Percentiles rank a stretch among this genome's conserved stretches.
Evolutionary conservation across 805 yeast genomes (phyloP).

Genomic region (Teunomyces kruisii): DNA sequence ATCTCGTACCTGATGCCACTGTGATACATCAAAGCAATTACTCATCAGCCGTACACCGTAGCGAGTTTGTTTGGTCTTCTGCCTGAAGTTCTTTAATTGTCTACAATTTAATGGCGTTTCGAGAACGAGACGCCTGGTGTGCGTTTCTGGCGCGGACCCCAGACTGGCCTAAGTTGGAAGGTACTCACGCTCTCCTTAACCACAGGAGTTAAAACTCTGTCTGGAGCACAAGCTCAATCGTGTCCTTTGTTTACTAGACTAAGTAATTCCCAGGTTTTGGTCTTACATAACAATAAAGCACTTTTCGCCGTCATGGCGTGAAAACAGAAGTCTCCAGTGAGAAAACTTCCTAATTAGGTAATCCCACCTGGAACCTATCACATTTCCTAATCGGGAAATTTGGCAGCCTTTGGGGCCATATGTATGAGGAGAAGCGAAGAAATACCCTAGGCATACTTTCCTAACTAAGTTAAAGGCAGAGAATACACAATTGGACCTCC

Average conservation of each 20-base stretch:
- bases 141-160: too few species aligned
- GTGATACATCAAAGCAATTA: too few species aligned
- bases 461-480: slow-evolving; percentile 5
- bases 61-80: too few species aligned
- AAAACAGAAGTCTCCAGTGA: neutral
- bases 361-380: slow-evolving; percentile 14
- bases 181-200: neutral
- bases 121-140: too few species aligned
- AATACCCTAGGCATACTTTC: slow-evolving; percentile 4
- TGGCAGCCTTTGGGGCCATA: slow-evolving; percentile 2
- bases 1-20: too few species aligned
- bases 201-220: neutral
- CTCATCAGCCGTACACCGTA: too few species aligned
- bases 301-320: neutral
- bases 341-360: slow-evolving; percentile 20
- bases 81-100: too few species aligned
- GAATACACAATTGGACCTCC: neutral
- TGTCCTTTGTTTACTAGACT: neutral
- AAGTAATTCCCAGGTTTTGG: neutral
- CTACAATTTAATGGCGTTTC: too few species aligned
- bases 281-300: neutral
- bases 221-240: too few species aligned
- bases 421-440: slow-evolving; percentile 6
- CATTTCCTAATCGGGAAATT: slow-evolving; percentile 23
- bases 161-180: neutral